phyloP scores from a whole-genome alignment of 1,139 yeast genomes.

The Schizosaccharomyces versatilis region DNA sequence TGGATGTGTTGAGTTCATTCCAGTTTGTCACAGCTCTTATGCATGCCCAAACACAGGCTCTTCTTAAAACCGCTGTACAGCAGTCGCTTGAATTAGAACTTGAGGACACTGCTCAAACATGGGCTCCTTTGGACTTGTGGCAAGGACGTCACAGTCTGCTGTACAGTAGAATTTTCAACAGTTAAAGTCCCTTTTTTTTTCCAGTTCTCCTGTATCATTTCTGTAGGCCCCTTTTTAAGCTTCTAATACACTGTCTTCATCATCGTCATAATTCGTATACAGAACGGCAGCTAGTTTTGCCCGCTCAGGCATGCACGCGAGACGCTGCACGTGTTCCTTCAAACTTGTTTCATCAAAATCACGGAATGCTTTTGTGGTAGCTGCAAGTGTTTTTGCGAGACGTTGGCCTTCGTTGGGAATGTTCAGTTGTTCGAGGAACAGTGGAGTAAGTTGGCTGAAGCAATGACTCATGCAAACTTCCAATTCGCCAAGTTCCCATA shows the following conservation, averaged over 20 bases:
- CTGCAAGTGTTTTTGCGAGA: neutral
- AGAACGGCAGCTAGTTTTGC: neutral
- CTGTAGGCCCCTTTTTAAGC: too few species aligned
- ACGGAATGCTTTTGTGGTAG: neutral
- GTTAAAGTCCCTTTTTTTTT: neutral
- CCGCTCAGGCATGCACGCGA: neutral
- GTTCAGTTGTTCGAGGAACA: too few species aligned
- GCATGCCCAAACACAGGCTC: slow-evolving; percentile 3
- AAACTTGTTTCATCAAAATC: neutral
- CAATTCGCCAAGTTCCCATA: neutral
- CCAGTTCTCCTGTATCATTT: too few species aligned
- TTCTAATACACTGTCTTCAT: too few species aligned
- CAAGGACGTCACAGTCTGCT: slow-evolving; percentile 10
- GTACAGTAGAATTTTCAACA: slow-evolving; percentile 8
- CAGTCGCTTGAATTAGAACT: neutral
- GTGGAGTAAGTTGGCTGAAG: too few species aligned
- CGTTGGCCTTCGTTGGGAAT: neutral
- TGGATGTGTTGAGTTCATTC: slow-evolving; percentile 9
- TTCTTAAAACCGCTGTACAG: neutral
- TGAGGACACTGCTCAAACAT: slow-evolving; percentile 8
- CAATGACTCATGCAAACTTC: neutral
- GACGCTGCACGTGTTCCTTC: neutral
- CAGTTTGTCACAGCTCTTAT: slow-evolving; percentile 5
- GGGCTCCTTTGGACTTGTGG: slow-evolving; percentile 7
- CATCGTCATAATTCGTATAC: neutral